Conservation (phyloP, 2,329 filamentous ascomycete genomes). For the Orbilia oligospora region DNA sequence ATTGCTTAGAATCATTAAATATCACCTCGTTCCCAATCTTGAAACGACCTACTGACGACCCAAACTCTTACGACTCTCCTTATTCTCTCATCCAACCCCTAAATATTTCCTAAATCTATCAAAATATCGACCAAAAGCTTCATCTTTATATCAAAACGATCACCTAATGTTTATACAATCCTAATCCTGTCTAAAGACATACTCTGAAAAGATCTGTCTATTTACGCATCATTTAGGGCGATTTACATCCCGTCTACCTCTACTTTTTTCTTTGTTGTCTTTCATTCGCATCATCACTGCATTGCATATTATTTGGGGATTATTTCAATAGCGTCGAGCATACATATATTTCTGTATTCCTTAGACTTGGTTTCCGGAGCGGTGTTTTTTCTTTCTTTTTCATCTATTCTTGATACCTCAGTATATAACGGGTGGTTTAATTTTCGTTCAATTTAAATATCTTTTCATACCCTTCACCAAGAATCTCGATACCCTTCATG, state of each 20-base stretch:
- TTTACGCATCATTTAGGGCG: no score
- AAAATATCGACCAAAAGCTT: neutral
- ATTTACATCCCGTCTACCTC: neutral
- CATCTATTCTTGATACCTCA: slow-evolving; percentile 16
- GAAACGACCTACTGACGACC: slow-evolving; percentile 11
- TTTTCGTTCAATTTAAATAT: neutral
- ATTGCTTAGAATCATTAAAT: neutral
- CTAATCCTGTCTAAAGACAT: neutral
- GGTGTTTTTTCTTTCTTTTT: neutral
- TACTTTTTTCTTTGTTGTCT: neutral
- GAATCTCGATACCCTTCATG: no score
- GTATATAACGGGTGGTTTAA: slow-evolving; percentile 15
- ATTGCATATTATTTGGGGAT: slow-evolving; percentile 11
- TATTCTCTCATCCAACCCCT: neutral
- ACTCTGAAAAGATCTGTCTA: no score
- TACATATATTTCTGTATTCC: slow-evolving; percentile 1
- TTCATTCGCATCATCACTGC: neutral
- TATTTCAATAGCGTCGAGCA: neutral
- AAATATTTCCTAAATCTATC: neutral
- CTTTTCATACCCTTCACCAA: neutral
- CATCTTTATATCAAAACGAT: neutral
- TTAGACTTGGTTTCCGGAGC: slow-evolving; percentile 19
- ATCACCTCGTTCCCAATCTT: neutral
- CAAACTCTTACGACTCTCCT: slow-evolving; percentile 9
- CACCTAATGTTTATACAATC: slow-evolving; percentile 34